Conservation (phyloP, 2,329 filamentous ascomycete genomes). For the Teratosphaeria viscida region DNA sequence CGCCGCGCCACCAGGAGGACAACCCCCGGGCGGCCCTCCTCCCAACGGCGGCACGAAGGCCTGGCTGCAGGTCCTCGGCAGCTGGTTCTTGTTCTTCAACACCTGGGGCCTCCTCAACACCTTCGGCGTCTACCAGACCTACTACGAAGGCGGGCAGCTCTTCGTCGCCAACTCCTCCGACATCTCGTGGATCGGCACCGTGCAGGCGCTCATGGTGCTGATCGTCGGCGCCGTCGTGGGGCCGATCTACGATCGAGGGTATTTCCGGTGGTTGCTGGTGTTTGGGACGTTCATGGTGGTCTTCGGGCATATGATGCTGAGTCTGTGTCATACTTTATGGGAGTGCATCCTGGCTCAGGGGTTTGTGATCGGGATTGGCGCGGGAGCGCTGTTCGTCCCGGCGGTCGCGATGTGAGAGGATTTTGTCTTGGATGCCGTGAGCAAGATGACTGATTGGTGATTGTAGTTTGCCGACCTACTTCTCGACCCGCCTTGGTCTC, state of each 20-base stretch:
- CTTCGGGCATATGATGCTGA: constrained; percentile 42
- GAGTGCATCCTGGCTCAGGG: constrained; percentile 41
- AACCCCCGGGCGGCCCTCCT: constrained; percentile 9
- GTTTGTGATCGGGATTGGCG: constrained; percentile 38
- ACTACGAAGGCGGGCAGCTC: constrained; percentile 35
- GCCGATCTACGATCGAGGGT: constrained; percentile 39
- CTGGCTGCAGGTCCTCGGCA: constrained; percentile 38
- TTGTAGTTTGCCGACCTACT: constrained; percentile 34
- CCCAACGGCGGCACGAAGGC: constrained; percentile 36
- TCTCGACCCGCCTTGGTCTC: constrained; percentile 33
- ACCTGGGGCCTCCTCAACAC: constrained; percentile 26
- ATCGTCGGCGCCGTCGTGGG: constrained; percentile 36
- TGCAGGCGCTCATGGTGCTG: constrained; percentile 40
- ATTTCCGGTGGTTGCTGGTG: constrained; percentile 34
- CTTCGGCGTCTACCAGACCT: constrained; percentile 33
- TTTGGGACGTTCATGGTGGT: constrained; percentile 35
- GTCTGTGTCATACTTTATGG: constrained; percentile 36
- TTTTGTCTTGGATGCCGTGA: not conserved
- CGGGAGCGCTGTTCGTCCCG: constrained; percentile 34
- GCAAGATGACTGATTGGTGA: not conserved
- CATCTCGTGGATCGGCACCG: constrained; percentile 41
- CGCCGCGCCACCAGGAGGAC: not conserved
- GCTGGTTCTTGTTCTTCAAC: constrained; percentile 39
- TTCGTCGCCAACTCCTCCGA: constrained; percentile 28
- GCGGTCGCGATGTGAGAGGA: constrained; percentile 30